A percentile compares a stretch with the other conserved stretches of the same genome.
Conservation (phyloP, 1,284 basidiomycete genomes). For the Rhizoctonia solani region DNA sequence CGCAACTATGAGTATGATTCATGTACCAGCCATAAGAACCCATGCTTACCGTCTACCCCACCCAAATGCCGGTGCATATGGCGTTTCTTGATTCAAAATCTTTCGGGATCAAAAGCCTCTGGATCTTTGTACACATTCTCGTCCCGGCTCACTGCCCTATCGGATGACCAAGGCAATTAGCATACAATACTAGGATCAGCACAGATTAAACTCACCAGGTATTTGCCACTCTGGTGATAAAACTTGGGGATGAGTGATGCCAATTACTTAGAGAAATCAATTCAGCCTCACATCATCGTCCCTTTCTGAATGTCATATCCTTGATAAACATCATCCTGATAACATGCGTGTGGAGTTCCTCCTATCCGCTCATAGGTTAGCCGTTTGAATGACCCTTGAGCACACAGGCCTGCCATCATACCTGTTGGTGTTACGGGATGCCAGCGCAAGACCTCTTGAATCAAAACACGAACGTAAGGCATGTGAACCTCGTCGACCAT, state of each 20-base stretch:
- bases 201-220: background rate
- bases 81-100: constrained; percentile 16
- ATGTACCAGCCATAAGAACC: background rate
- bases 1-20: no score
- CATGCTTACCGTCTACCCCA: constrained; percentile 20
- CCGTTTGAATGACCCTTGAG: background rate
- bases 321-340: constrained; percentile 12
- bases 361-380: background rate
- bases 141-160: constrained; percentile 33
- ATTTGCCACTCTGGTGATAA: background rate
- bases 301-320: constrained; percentile 18
- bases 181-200: background rate
- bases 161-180: background rate
- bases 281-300: constrained; percentile 7
- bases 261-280: background rate
- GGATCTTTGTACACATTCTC: constrained; percentile 1
- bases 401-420: background rate
- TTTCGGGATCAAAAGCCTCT: constrained; percentile 12
- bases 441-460: constrained; percentile 43
- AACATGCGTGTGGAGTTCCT: constrained; percentile 34
- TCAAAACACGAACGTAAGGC: constrained; percentile 41
- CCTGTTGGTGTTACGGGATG: constrained; percentile 37
- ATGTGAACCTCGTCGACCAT: constrained; percentile 38
- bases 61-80: constrained; percentile 8
- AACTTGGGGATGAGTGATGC: background rate